Evolutionary conservation across 306 rosid genomes (phyloP), one percentile per base, ranked within the genome.

Genomic region (Alnus glutinosa): DNA sequence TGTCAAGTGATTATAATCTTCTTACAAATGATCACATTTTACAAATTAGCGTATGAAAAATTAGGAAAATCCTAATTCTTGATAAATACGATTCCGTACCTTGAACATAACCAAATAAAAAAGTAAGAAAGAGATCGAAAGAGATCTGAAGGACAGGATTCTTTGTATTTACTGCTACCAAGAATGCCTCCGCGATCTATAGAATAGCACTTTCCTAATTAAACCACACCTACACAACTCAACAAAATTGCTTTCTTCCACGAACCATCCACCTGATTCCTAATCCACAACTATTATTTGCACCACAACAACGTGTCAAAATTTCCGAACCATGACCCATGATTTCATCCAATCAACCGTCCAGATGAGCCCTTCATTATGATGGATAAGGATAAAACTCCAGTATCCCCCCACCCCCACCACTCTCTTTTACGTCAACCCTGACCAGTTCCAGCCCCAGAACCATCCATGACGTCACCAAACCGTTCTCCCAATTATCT

Each of bases 301-400:
- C 71, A 68, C 14, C 68, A 55, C 84, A 79, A 78, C 91, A 90
- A 79, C 92, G 76, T 80, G 89, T 79, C 80, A n/a, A 75, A 84
- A 78, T 84, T 75, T 77, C 52, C 0, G 18, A 16, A 76, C 62
- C 44, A 49, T 49, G 1, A 9, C 3, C 16, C 72, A n/a, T 42
- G 34, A n/a, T 39, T 14, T 68, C 51, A 68, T 18, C 1, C n/a
- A 39, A 64, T 49, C 19, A 32, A 85, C 78, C 85, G 82, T 51
- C 64, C 5, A 28, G 83, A 84, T 82, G 18, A 4, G 18, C 47
- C 80, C 63, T 3, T 42, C 9, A 12, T 42, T 68, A 42, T 39
- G 30, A 68, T 37, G 86, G 97, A 92, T 90, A 87, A 92, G 92
- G 82, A 87, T 90, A 80, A 81, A 92, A 55, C 57, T 23, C 55